Base-by-base conservation (phyloP, 345 rosid genomes). In the Rubroshorea leprosula region DNA sequence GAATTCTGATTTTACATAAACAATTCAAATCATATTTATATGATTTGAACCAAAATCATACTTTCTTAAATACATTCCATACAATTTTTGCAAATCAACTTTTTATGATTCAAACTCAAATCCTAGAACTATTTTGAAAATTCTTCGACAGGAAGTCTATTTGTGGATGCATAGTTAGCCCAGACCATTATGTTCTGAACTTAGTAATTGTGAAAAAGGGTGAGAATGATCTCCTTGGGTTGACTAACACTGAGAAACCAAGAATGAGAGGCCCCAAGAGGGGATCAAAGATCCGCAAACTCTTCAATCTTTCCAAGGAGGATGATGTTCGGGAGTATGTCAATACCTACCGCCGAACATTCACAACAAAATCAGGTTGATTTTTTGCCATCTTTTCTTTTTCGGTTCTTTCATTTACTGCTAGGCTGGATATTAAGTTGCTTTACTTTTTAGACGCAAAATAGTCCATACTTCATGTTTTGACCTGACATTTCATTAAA, bases 81-180 rank as follows among this genome's bases (percentile, higher is more conserved):
- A n/a, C n/a, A n/a, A n/a, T n/a, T n/a, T n/a, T n/a, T n/a, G n/a
- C n/a, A n/a, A n/a, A n/a, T n/a, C n/a, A n/a, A n/a, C n/a, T n/a
- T n/a, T n/a, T n/a, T n/a, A n/a, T n/a, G n/a, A n/a, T n/a, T n/a
- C n/a, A n/a, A n/a, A n/a, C n/a, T n/a, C n/a, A n/a, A n/a, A n/a
- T n/a, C n/a, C n/a, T n/a, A n/a, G n/a, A n/a, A n/a, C n/a, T n/a
- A n/a, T n/a, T n/a, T n/a, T n/a, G n/a, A n/a, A n/a, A n/a, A n/a
- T n/a, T n/a, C n/a, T n/a, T n/a, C n/a, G n/a, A n/a, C n/a, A 77
- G 82, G 66, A 77, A 77, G 63, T 77, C 82, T 68, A 76, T 74
- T 19, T 72, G 79, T 45, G 82, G 82, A 10, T 77, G 82, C 65
- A 77, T 77, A 23, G 82, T 74, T 27, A 77, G 82, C 58, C 82